Conservation (phyloP, 176 grass and related monocot species). For the Oryza brachyantha region DNA sequence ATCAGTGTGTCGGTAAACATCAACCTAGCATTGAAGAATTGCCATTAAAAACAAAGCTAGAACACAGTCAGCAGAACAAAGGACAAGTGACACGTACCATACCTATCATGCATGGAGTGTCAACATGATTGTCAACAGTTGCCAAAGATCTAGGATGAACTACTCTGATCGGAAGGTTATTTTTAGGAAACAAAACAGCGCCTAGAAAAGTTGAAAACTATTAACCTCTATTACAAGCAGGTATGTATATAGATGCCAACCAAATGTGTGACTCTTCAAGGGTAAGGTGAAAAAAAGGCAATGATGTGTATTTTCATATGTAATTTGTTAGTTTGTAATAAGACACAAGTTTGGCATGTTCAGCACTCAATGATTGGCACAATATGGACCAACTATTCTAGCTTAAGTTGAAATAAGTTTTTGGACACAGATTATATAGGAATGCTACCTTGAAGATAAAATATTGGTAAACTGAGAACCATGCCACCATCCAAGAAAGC, state of each 20-base stretch:
- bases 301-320: background rate
- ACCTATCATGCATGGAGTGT: conserved; percentile 75
- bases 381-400: background rate
- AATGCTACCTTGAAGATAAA: conserved; percentile 74
- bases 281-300: conserved; percentile 12
- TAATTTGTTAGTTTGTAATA: conserved; percentile 16
- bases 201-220: conserved; percentile 50
- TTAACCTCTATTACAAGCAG: conserved; percentile 19
- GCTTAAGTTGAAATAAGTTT: conserved; percentile 22
- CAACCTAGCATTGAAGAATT: conserved; percentile 51
- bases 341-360: conserved; percentile 10
- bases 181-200: conserved; percentile 90
- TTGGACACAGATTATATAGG: conserved; percentile 7
- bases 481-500: conserved; percentile 55
- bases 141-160: conserved; percentile 61
- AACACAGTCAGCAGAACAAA: conserved; percentile 19
- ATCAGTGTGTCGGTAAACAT: conserved; percentile 42
- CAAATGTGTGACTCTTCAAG: background rate
- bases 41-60: conserved; percentile 25
- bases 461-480: conserved; percentile 71
- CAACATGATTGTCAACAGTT: conserved; percentile 69
- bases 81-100: conserved; percentile 63
- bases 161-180: conserved; percentile 68
- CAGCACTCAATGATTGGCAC: conserved; percentile 2
- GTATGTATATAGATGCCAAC: background rate